phyloP scores from a whole-genome alignment of 805 yeast genomes.

The Myxozyma melibiosi region DNA sequence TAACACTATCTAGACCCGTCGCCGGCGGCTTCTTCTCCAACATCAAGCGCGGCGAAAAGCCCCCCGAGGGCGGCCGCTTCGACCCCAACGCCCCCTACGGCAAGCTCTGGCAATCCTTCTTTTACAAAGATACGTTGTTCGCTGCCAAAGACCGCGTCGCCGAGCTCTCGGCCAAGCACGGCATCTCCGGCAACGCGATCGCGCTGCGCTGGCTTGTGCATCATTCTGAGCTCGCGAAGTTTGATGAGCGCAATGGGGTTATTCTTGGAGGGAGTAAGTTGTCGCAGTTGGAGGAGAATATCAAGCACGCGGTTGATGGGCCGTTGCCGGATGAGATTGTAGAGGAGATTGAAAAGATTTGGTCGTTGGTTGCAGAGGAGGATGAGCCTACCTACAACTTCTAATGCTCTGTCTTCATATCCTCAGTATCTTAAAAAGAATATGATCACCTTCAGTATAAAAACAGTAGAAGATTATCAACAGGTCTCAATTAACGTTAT shows the following conservation, averaged over 20 bases:
- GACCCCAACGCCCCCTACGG: conserved; percentile 1
- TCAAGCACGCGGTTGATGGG: conserved; percentile 32
- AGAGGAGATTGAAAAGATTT: conserved; percentile 23
- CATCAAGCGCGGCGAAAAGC: conserved; percentile 4
- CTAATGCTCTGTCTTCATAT: neutral
- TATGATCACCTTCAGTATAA: no score
- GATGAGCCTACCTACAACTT: neutral
- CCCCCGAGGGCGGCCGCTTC: conserved; percentile 8
- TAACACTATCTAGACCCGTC: neutral
- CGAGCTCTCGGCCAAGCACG: conserved; percentile 4
- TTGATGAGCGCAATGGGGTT: conserved; percentile 34
- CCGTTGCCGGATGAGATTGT: conserved; percentile 34
- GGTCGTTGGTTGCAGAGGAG: neutral
- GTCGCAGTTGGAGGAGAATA: conserved; percentile 33
- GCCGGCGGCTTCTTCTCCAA: conserved; percentile 17
- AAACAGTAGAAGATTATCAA: neutral
- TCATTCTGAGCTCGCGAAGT: conserved; percentile 30
- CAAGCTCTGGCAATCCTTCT: neutral
- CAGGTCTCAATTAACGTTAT: no score
- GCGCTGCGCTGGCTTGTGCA: conserved; percentile 36
- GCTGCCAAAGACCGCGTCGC: conserved; percentile 5
- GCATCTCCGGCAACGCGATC: conserved; percentile 7
- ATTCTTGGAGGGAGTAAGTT: conserved; percentile 35
- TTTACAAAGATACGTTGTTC: conserved; percentile 9
- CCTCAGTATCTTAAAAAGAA: neutral